These are phyloP conservation scores for Pneumocystis murina DNA, from an alignment of 1,139 yeast genomes.

Conservation along the genomic window DNA sequence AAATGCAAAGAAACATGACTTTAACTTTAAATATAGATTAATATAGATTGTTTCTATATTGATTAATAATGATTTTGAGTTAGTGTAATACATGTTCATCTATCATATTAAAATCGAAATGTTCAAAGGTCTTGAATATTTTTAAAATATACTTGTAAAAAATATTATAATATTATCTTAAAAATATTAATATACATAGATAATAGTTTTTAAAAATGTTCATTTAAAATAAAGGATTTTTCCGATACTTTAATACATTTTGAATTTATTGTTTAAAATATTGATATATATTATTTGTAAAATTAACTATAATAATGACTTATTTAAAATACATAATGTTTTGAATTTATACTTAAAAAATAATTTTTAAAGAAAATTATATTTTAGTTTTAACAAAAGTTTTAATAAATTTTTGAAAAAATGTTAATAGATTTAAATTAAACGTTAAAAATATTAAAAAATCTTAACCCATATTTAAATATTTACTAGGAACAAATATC, in stretches of 20 bases:
- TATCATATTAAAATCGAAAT: not conserved
- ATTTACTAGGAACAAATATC: too few species aligned
- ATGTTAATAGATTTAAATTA: too few species aligned
- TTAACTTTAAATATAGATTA: not conserved
- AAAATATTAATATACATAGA: too few species aligned
- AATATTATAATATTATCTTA: too few species aligned
- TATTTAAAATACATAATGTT: not conserved
- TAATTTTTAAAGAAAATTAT: not conserved
- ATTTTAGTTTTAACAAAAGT: not conserved
- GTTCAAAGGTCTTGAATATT: not conserved
- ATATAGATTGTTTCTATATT: not conserved
- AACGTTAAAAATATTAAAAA: too few species aligned
- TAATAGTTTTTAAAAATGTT: too few species aligned
- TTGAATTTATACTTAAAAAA: not conserved
- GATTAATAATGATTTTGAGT: not conserved
- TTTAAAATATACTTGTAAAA: not conserved
- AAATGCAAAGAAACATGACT: not conserved
- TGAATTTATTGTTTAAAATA: too few species aligned
- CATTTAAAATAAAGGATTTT: too few species aligned
- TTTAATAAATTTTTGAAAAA: not conserved
- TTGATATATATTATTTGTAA: not conserved
- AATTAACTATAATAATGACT: not conserved
- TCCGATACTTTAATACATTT: too few species aligned
- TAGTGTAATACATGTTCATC: not conserved
- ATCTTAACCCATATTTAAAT: not conserved